Evolutionary conservation across 2,329 filamentous ascomycete genomes (phyloP).

Genomic region (Ophiognomonia clavigignenti-juglandacearum): DNA sequence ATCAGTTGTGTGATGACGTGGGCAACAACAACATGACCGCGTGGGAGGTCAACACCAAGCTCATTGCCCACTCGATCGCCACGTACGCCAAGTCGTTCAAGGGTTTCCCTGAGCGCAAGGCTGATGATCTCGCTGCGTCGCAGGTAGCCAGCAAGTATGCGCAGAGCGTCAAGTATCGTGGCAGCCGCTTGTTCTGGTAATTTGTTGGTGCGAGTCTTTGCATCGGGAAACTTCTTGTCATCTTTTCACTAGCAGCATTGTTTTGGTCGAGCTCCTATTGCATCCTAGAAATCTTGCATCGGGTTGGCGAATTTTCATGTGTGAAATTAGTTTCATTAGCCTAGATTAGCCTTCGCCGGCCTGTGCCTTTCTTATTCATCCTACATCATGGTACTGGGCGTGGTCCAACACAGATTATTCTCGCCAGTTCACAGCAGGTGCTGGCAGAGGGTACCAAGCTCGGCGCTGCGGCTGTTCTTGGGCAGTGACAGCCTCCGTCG

Average conservation of each 20-base stretch:
- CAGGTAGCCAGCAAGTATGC: slow-evolving; percentile 6
- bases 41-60: slow-evolving; percentile 55
- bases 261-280: too few species aligned
- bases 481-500: too few species aligned
- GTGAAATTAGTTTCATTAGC: too few species aligned
- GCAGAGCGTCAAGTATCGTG: slow-evolving; percentile 15
- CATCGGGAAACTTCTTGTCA: background rate
- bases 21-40: slow-evolving; percentile 54
- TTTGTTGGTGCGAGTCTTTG: background rate
- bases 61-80: slow-evolving; percentile 18
- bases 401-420: too few species aligned
- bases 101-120: slow-evolving; percentile 15
- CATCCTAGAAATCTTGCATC: too few species aligned
- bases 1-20: slow-evolving; percentile 57
- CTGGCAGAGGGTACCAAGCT: too few species aligned
- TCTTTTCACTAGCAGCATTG: background rate
- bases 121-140: background rate
- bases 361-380: too few species aligned
- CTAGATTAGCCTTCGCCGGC: too few species aligned
- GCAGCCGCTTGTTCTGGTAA: slow-evolving; percentile 14
- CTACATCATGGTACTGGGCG: too few species aligned
- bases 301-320: too few species aligned
- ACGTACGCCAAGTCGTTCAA: slow-evolving; percentile 17
- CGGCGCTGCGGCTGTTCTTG: too few species aligned
- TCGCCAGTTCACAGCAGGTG: too few species aligned